phyloP scores from a whole-genome alignment of 495 filamentous ascomycete genomes.

The Articulospora tetracladia region DNA sequence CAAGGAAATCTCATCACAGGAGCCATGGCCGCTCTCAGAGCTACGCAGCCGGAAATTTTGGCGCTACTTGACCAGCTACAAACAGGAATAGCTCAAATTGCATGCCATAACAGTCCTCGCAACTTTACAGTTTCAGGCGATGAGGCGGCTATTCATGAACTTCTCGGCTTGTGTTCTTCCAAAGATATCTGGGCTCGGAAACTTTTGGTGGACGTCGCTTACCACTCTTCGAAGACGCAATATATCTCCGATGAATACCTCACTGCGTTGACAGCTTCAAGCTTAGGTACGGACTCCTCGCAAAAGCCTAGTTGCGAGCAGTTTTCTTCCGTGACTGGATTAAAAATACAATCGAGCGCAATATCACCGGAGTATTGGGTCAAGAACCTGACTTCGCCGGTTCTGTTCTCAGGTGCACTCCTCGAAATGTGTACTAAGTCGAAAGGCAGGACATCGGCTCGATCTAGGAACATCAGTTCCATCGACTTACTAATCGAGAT shows the following conservation, averaged over 20 bases:
- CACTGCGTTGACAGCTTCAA: background rate
- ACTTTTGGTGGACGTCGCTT: constrained; percentile 55
- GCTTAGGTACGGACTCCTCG: background rate
- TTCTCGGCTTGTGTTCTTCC: constrained; percentile 39
- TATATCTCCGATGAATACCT: constrained; percentile 35
- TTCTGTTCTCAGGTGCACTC: constrained; percentile 34
- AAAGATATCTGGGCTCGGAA: constrained; percentile 46
- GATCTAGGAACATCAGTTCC: constrained; percentile 24
- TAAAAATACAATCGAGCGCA: constrained; percentile 12
- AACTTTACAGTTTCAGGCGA: constrained; percentile 29
- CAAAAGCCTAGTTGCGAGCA: constrained; percentile 19
- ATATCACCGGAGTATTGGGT: constrained; percentile 38
- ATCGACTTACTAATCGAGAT: constrained; percentile 48
- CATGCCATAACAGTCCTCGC: constrained; percentile 54
- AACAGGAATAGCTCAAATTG: constrained; percentile 25
- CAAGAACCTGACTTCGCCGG: constrained; percentile 47
- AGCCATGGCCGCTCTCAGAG: constrained; percentile 50
- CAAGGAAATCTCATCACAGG: constrained; percentile 23
- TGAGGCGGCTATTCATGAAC: constrained; percentile 36
- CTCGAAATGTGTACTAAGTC: constrained; percentile 21
- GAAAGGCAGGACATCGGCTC: constrained; percentile 21
- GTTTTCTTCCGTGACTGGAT: constrained; percentile 38
- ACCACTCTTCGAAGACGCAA: constrained; percentile 61
- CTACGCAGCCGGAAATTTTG: constrained; percentile 35
- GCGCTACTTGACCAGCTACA: constrained; percentile 28